Conservation (phyloP, 345 rosid species). For the Xanthoceras sorbifolium region DNA sequence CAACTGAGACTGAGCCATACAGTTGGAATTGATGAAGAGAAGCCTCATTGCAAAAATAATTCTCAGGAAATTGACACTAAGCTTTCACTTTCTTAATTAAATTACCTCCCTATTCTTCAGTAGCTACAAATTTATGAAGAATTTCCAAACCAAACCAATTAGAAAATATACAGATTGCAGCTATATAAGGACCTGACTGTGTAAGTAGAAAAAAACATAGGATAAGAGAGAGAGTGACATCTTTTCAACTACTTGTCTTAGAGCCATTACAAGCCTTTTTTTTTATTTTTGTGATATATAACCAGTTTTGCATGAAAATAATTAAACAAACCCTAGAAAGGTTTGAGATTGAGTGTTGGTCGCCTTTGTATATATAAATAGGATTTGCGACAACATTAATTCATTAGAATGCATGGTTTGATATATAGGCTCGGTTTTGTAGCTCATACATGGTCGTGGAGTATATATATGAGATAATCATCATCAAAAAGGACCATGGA, state of each 20-base stretch:
- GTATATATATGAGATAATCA: too few species aligned
- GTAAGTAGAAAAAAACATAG: conserved; percentile 5
- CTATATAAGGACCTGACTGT: conserved; percentile 24
- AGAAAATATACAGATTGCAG: background rate
- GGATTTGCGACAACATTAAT: background rate
- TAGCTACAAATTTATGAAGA: background rate
- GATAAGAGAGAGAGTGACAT: conserved; percentile 28
- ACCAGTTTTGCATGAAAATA: conserved; percentile 19
- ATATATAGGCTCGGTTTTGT: too few species aligned
- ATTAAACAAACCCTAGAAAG: background rate
- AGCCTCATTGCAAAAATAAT: conserved; percentile 25
- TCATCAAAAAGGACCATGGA: too few species aligned
- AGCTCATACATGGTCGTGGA: too few species aligned
- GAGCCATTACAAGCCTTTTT: conserved; percentile 8
- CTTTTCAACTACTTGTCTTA: conserved; percentile 23
- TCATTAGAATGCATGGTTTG: background rate
- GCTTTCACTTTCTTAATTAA: conserved; percentile 47
- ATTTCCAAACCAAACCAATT: conserved; percentile 1
- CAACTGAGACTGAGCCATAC: conserved; percentile 46
- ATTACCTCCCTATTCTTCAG: background rate
- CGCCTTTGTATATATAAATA: background rate
- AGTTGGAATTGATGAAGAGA: conserved; percentile 30
- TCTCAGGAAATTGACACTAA: conserved; percentile 40
- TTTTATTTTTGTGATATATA: background rate
- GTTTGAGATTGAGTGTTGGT: background rate